Evolutionary conservation across 257 asterid genomes (phyloP).

Genomic region (Avicennia marina): DNA sequence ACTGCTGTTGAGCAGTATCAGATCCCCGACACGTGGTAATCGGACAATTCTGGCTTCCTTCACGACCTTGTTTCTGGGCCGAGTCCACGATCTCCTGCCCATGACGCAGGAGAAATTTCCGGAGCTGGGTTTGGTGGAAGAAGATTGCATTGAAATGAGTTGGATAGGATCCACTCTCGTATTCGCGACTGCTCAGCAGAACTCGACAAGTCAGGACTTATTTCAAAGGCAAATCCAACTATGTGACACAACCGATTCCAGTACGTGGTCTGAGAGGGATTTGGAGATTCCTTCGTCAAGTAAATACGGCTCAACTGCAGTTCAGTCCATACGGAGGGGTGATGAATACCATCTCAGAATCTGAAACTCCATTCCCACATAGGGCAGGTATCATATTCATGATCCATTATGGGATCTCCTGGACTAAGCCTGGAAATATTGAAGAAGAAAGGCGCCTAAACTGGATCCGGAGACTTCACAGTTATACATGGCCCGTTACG

Average conservation of each 20-base stretch:
- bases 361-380: constrained; percentile 36
- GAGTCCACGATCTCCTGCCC: constrained; percentile 19
- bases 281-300: constrained; percentile 27
- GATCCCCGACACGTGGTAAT: neutral
- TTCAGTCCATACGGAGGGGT: constrained; percentile 33
- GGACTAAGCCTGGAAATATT: neutral
- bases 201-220: neutral
- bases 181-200: neutral
- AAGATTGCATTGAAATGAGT: constrained; percentile 39
- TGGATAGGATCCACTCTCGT: constrained; percentile 35
- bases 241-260: constrained; percentile 29
- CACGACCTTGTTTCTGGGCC: constrained; percentile 31
- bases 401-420: neutral
- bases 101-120: constrained; percentile 35
- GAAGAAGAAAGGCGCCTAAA: constrained; percentile 10
- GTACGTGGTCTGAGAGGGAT: constrained; percentile 24
- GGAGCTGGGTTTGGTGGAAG: constrained; percentile 29
- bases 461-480: constrained; percentile 19
- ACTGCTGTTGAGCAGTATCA: neutral
- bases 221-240: constrained; percentile 39
- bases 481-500: constrained; percentile 29
- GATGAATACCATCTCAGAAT: constrained; percentile 16
- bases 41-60: constrained; percentile 21
- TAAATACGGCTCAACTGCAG: neutral
- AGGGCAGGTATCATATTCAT: constrained; percentile 25